phyloP scores from a whole-genome alignment of 306 rosid genomes.

The Fragaria ananassa region DNA sequence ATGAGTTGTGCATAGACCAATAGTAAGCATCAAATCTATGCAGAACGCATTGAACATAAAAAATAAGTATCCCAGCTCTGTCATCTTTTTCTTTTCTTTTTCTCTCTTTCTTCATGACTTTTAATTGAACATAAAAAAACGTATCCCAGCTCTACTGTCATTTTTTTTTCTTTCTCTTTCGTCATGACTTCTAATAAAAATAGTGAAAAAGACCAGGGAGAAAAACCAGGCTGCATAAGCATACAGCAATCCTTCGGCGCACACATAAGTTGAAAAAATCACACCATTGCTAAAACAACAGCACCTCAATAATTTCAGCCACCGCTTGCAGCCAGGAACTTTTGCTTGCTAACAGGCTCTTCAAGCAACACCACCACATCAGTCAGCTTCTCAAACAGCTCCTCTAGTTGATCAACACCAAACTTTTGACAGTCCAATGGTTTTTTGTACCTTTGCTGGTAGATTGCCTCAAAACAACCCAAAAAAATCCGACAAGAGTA shows the following conservation, averaged over 20 bases:
- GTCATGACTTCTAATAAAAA: slow-evolving; percentile 5
- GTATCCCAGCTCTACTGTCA: too few species aligned
- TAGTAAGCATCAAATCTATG: slow-evolving; percentile 38
- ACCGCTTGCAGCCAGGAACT: slow-evolving; percentile 66
- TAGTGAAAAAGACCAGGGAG: slow-evolving; percentile 20
- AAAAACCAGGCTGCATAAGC: slow-evolving; percentile 18
- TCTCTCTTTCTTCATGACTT: neutral
- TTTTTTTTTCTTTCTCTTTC: too few species aligned
- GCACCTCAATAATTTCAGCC: slow-evolving; percentile 31
- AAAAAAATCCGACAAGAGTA: slow-evolving; percentile 78
- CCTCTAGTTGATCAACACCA: slow-evolving; percentile 71
- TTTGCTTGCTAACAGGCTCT: slow-evolving; percentile 72
- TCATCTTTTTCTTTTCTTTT: neutral
- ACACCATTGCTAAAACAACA: slow-evolving; percentile 21
- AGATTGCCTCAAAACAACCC: slow-evolving; percentile 71
- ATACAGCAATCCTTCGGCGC: slow-evolving; percentile 1
- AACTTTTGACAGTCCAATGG: slow-evolving; percentile 52
- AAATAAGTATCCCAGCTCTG: slow-evolving; percentile 39
- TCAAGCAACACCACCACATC: slow-evolving; percentile 78
- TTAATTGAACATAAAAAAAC: neutral
- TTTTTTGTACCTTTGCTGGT: slow-evolving; percentile 79
- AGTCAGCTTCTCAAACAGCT: slow-evolving; percentile 59
- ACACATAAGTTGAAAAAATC: slow-evolving; percentile 33
- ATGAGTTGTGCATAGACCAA: slow-evolving; percentile 27
- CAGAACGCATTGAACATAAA: slow-evolving; percentile 47